These are phyloP conservation scores for Candida tibetensis DNA, from an alignment of 805 yeast genomes.

Conservation along the genomic window DNA sequence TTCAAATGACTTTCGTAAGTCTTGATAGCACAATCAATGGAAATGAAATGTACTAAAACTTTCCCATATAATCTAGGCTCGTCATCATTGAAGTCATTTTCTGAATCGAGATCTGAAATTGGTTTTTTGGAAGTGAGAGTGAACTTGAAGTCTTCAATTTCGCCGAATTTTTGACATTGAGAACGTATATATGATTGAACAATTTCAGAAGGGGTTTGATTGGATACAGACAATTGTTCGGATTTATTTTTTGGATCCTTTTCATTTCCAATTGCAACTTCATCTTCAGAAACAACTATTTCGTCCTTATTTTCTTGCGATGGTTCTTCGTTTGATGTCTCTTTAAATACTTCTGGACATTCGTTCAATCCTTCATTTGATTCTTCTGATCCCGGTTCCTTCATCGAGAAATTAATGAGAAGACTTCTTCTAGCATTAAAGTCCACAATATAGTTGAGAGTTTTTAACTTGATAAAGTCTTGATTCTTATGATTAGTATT, in stretches of 20 bases:
- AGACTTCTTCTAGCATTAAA: constrained; percentile 38
- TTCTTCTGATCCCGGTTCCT: not conserved
- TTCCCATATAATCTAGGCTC: constrained; percentile 6
- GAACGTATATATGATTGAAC: constrained; percentile 21
- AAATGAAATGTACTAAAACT: constrained; percentile 37
- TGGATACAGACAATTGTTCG: not conserved
- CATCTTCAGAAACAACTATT: constrained; percentile 8
- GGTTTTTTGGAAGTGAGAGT: constrained; percentile 2
- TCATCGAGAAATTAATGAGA: constrained; percentile 12
- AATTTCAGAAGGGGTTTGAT: too few species aligned
- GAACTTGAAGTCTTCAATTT: constrained; percentile 32
- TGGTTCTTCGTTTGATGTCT: not conserved
- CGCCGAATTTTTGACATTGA: constrained; percentile 41
- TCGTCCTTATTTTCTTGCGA: not conserved
- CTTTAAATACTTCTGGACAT: not conserved
- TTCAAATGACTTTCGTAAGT: constrained; percentile 34
- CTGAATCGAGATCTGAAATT: not conserved
- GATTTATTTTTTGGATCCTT: not conserved
- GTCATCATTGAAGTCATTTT: not conserved
- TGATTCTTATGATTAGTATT: constrained; percentile 12
- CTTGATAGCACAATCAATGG: constrained; percentile 46
- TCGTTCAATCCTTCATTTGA: not conserved
- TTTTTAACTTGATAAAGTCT: constrained; percentile 38
- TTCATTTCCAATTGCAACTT: constrained; percentile 16
- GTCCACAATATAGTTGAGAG: constrained; percentile 40